Evolutionary conservation across 345 rosid genomes (phyloP), one percentile per base, ranked within the genome.

Genomic region (Eucalyptus cladocalyx): DNA sequence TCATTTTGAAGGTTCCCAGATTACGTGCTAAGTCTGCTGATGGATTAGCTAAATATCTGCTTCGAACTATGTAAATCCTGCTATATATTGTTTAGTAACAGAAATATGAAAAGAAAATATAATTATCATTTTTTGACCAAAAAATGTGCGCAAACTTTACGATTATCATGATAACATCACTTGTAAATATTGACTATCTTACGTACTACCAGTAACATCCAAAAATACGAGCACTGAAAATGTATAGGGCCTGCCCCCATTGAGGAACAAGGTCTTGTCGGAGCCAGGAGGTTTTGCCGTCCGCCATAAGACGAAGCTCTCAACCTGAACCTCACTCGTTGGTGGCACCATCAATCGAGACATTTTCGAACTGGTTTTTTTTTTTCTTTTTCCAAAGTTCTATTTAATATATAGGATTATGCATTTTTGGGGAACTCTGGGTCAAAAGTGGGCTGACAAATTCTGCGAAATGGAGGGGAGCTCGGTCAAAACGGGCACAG

Each of bases 261-360:
- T 96, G 89, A 96, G 99, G 95, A 97, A 95, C 72, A 92, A 92
- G 8, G 91, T 88, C 9, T 93, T 93, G 11, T 90, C 69, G 32
- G 98, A 93, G 58, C 94, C 96, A 4, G 96, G 97, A 56, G 99
- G 97, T 81, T 92, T 93, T 7, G 90, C 93, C 48, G 93, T 42
- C 23, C 95, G 93, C 56, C 93, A 90, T 89, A 97, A 96, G 2
- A 92, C 86, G 49, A 94, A 89, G 90, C 40, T 81, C 67, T 97
- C 96, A 80, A 95, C 91, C 51, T 91, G 89, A 30, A 96, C 87
- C 40, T 89, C 93, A 24, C 95, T 37, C 53, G 92, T 91, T 86
- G 90, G 43, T 7, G 91, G 93, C 49, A 91, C 62, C 28, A 93
- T 18, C 30, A 47, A 88, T n/a, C 81, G 40, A 34, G 17, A 42